Evolutionary conservation across 1,284 basidiomycete species (phyloP), one percentile per base, ranked within the genome.

Genomic region (Austropuccinia psidii): DNA sequence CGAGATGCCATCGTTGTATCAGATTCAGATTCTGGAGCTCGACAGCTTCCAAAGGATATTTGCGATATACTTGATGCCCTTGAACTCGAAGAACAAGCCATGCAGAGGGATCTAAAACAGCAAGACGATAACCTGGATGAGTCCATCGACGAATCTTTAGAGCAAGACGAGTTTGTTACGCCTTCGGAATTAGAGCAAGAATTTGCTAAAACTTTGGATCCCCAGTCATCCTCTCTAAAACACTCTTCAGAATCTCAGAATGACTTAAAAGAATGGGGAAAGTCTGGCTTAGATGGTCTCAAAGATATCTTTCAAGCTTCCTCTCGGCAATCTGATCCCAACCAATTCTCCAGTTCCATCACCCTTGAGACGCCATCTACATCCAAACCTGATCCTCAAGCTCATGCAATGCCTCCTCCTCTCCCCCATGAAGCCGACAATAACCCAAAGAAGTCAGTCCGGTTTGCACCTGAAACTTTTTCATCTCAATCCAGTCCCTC

Each of bases 381-480:
- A n/a, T 50, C 49, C 31, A 27, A 35, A 13, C 19, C 47, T 52
- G 9, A 35, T 31, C 13, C n/a, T 41, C 29, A 39, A 50, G 52
- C 17, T 8, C 17, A 66, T 52, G 19, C 45, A 41, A 31, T 29
- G 33, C 49, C 2, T 21, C 27, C 64, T 33, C 50, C n/a, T 37
- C 37, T 37, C 35, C 37, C 37, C 15, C 31, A 45, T 11, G 19
- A 24, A 67, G 33, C n/a, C 21, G 54, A 54, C 15, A 21, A 47
- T 21, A 21, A 45, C 29, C 24, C 33, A 4, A 73, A 73, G 33
- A 73, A 73, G 41, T 73, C 70, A 17, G 70, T 73, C 37, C 52
- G 35, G 21, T 73, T 73, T 73, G 60, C 70, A 33, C 58, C 58
- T 27, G 70, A 73, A 41, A 54, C 70, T 52, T 29, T 54, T 27